Evolutionary conservation across 1,284 basidiomycete species (phyloP).

Genomic region (Cryptococcus neoformans): DNA sequence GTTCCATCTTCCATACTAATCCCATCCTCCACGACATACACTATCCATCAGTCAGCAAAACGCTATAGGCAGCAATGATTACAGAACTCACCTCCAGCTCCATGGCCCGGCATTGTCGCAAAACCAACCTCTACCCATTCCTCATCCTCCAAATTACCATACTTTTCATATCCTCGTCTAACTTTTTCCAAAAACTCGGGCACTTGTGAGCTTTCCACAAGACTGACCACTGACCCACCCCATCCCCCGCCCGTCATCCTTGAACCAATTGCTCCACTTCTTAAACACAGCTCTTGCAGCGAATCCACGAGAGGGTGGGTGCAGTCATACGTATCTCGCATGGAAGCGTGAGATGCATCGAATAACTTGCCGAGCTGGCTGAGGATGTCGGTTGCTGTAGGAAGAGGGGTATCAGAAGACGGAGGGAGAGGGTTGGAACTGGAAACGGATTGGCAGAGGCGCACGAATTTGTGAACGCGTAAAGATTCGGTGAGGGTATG

Average conservation of each 20-base stretch:
- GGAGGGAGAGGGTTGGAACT: background rate
- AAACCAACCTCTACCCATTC: conserved; percentile 68
- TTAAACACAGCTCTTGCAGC: conserved; percentile 58
- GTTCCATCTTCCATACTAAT: background rate
- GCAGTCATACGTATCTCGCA: conserved; percentile 67
- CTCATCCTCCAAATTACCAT: conserved; percentile 60
- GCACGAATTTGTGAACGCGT: conserved; percentile 71
- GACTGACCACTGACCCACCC: conserved; percentile 84
- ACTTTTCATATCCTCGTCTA: conserved; percentile 61
- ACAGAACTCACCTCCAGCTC: conserved; percentile 66
- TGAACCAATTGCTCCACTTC: conserved; percentile 71
- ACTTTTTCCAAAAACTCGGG: conserved; percentile 65
- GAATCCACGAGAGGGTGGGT: conserved; percentile 73
- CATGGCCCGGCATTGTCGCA: conserved; percentile 77
- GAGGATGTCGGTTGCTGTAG: background rate
- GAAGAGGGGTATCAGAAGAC: background rate
- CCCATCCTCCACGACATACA: background rate
- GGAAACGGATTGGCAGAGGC: conserved; percentile 56
- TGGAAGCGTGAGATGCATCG: conserved; percentile 71
- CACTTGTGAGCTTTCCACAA: conserved; percentile 67
- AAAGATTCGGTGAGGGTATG: conserved; percentile 74
- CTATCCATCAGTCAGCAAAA: background rate
- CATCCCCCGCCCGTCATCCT: conserved; percentile 62
- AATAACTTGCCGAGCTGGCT: conserved; percentile 64
- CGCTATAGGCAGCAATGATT: background rate